Evolutionary conservation across 345 rosid genomes (phyloP).

Genomic region (Toxicodendron radicans): DNA sequence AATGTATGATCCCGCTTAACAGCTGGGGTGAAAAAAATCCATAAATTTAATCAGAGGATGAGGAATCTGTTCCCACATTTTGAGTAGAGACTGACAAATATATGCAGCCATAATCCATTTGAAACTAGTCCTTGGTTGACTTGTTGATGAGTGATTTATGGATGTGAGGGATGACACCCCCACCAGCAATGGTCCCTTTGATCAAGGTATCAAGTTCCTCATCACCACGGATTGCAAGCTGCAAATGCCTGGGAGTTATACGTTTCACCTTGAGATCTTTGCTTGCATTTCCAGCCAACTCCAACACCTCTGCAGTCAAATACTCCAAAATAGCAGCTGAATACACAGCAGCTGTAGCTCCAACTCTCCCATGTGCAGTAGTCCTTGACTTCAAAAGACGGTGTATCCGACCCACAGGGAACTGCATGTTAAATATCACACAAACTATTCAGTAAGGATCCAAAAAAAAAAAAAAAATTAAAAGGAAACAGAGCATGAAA

Average conservation of each 20-base stretch:
- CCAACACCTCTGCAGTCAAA: conserved; percentile 66
- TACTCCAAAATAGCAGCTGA: conserved; percentile 70
- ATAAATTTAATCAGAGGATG: conserved; percentile 13
- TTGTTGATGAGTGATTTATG: conserved; percentile 80
- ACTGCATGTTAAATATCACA: conserved; percentile 37
- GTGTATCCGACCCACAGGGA: conserved; percentile 74
- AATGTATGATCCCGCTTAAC: conserved; percentile 1
- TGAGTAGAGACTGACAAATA: not conserved
- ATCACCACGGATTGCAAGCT: conserved; percentile 70
- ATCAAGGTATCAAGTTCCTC: conserved; percentile 75
- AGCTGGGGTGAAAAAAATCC: conserved; percentile 1
- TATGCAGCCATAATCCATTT: not conserved
- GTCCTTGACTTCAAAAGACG: conserved; percentile 62
- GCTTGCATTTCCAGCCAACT: conserved; percentile 73
- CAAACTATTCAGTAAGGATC: not conserved
- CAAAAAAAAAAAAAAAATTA: not conserved
- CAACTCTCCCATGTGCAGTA: conserved; percentile 68
- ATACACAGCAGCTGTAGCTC: conserved; percentile 75
- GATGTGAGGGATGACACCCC: conserved; percentile 78
- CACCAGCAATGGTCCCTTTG: conserved; percentile 81
- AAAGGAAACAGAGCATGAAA: not conserved
- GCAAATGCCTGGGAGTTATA: conserved; percentile 68
- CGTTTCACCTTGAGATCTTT: conserved; percentile 76
- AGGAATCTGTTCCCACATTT: not conserved
- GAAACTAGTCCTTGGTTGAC: conserved; percentile 52